These are phyloP conservation scores for Cryoendolithus antarcticus DNA, from an alignment of 2,329 filamentous ascomycete genomes.

Conservation along the genomic window DNA sequence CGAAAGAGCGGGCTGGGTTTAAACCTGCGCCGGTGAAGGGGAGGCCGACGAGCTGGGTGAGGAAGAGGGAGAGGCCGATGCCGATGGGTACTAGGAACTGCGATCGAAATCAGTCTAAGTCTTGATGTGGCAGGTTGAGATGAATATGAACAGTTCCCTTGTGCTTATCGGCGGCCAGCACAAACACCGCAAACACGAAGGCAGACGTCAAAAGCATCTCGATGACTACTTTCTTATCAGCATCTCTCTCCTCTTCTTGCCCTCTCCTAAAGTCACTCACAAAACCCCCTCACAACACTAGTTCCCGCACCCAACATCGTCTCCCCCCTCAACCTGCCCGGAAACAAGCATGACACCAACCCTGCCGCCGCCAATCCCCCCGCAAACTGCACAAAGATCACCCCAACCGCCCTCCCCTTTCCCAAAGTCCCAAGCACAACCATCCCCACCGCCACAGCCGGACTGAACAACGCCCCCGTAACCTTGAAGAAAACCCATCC, in stretches of 20 bases:
- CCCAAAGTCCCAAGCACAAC: conserved; percentile 16
- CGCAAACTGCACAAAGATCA: conserved; percentile 20
- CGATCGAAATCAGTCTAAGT: conserved; percentile 4
- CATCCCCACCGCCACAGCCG: conserved; percentile 22
- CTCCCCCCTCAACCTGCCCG: conserved; percentile 23
- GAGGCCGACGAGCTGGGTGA: conserved; percentile 22
- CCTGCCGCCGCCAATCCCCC: conserved; percentile 20
- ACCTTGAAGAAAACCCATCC: conserved; percentile 21
- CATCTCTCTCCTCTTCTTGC: background rate
- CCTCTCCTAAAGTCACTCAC: background rate
- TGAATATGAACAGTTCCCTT: conserved; percentile 19
- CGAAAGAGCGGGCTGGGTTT: conserved; percentile 24
- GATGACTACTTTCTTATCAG: conserved; percentile 33
- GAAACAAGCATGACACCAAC: conserved; percentile 18
- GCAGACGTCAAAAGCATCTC: conserved; percentile 23
- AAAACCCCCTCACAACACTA: conserved; percentile 43
- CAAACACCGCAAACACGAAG: conserved; percentile 22
- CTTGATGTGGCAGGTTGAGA: background rate
- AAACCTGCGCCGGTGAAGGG: conserved; percentile 23
- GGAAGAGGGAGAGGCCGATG: conserved; percentile 27
- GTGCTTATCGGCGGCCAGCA: conserved; percentile 25
- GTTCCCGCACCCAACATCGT: conserved; percentile 26
- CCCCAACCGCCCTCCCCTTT: conserved; percentile 13
- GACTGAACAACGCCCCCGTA: conserved; percentile 20
- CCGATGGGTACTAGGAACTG: conserved; percentile 42